Evolutionary conservation across 2,329 filamentous ascomycete species (phyloP), one percentile per base, ranked within the genome.

Genomic region (Bimuria novae-zelandiae): DNA sequence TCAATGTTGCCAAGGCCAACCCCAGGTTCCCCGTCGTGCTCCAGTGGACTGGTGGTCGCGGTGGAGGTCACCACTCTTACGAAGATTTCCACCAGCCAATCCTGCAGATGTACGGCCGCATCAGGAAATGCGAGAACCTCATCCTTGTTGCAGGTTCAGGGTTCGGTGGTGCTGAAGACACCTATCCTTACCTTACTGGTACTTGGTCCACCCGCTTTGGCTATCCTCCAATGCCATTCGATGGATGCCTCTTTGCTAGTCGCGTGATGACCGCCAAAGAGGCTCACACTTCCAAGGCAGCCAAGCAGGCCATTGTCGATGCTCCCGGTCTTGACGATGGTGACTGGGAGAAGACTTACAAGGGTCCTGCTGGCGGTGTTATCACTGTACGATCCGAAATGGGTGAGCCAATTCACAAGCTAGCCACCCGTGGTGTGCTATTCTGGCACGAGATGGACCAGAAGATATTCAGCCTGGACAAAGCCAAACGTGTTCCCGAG

Each of bases 401-500:
- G 95, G 95, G 94, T 40, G 94, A 99, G 81, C 95, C 94, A 5
- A 99, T 99, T 57, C 94, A 99, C 81, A 99, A 99, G 80, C 85
- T 99, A 54, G 95, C 94, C 14, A 99, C 94, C 43, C 89, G 95
- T 54, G 94, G 94, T 83, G 92, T 99, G 42, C 81, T 85, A 49
- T 96, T 99, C 81, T 99, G 94, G 94, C 88, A 92, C 44, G 95
- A 99, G 78, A 96, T 99, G 92, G 94, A 99, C 70, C 85, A 95
- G 75, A 97, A 96, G 78, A 97, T 99, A 68, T 99, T 99, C 81
- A 89, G 86, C 70, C 80, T 99, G 43, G 92, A 96, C 76, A 97
- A 96, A 80, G 91, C 93, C 23, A 78, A 79, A 60, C 73, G 76
- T 21, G 51, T 76, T 14, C 67, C 67, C 2, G 75, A 75, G 54